phyloP scores from a whole-genome alignment of 495 filamentous ascomycete genomes.

The Penicillium taxi region DNA sequence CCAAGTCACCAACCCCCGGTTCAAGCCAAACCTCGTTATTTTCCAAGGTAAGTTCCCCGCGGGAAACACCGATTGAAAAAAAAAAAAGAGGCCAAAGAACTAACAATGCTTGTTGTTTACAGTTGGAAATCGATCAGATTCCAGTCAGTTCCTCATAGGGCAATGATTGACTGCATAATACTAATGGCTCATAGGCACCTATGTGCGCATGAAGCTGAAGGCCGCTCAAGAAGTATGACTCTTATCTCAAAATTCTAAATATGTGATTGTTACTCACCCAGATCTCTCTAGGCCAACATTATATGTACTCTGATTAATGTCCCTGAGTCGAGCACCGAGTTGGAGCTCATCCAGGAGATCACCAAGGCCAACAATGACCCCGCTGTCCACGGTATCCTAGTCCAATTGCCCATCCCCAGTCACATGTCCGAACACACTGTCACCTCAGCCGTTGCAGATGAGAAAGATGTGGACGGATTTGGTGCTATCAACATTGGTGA shows the following conservation, averaged over 20 bases:
- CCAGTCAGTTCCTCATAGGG: conserved; percentile 54
- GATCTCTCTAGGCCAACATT: conserved; percentile 74
- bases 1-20: conserved; percentile 75
- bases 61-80: neutral
- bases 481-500: conserved; percentile 90
- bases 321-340: conserved; percentile 71
- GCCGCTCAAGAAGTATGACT: conserved; percentile 75
- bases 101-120: conserved; percentile 11
- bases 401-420: conserved; percentile 83
- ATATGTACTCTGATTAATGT: conserved; percentile 77
- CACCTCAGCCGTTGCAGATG: conserved; percentile 81
- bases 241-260: neutral
- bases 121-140: conserved; percentile 87
- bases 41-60: conserved; percentile 63
- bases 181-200: conserved; percentile 57
- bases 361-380: conserved; percentile 79
- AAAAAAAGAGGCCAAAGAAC: too few species aligned
- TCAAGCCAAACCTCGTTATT: conserved; percentile 81
- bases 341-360: conserved; percentile 77
- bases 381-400: conserved; percentile 81
- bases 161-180: conserved; percentile 13
- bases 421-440: conserved; percentile 83
- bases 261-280: conserved; percentile 6
- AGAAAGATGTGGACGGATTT: conserved; percentile 98
- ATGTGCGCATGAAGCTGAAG: conserved; percentile 99